phyloP scores from a whole-genome alignment of 345 rosid species.

The Excoecaria cochinchinensis region DNA sequence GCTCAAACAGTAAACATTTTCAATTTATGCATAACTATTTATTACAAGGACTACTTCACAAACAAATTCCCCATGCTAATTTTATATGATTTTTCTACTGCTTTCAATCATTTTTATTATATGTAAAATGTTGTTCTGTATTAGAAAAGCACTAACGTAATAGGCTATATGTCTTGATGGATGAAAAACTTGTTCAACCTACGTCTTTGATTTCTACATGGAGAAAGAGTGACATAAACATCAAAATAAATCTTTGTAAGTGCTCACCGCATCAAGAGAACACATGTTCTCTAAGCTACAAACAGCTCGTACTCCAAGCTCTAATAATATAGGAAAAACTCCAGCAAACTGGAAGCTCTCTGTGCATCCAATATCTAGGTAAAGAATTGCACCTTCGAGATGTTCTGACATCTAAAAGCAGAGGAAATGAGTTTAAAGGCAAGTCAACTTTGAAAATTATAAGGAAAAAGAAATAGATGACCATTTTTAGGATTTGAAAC shows the following conservation, averaged over 20 bases:
- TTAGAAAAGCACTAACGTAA: background rate
- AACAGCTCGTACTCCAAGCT: constrained; percentile 66
- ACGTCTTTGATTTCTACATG: background rate
- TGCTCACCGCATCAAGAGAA: constrained; percentile 74
- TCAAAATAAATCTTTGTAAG: constrained; percentile 4
- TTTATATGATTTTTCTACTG: background rate
- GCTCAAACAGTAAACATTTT: background rate
- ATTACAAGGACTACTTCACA: background rate
- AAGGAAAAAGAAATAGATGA: background rate
- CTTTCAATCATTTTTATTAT: background rate
- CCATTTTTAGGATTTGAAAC: background rate
- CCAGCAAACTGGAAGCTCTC: constrained; percentile 90
- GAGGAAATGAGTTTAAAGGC: background rate
- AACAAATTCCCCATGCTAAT: background rate
- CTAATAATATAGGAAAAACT: constrained; percentile 72
- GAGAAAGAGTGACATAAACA: background rate
- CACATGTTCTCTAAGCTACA: constrained; percentile 82
- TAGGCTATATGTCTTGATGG: background rate
- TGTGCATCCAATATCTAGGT: constrained; percentile 89
- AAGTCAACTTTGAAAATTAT: background rate
- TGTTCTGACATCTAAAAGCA: constrained; percentile 62
- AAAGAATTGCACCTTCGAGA: constrained; percentile 60
- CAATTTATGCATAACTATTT: background rate
- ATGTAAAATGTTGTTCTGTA: background rate
- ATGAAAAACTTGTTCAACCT: background rate